Base-by-base conservation (phyloP, 495 filamentous ascomycete species). In the Aspergillus biplanus region DNA sequence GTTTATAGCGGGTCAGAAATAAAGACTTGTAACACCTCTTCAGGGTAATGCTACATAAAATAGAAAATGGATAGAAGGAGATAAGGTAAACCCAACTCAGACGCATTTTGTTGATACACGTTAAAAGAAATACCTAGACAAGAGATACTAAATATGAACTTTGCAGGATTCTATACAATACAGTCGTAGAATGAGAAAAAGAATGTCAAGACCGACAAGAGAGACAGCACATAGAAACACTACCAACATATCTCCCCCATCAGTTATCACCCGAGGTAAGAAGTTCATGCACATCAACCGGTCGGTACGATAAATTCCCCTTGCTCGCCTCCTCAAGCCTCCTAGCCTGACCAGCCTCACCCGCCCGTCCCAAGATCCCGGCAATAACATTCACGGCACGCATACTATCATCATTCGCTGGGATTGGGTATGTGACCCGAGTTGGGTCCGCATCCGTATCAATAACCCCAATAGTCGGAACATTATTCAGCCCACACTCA, bases 351-450 rank as follows among this genome's bases (percentile, higher is more conserved):
- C 95, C 95, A 52, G 85, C 80, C 76, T 96, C 77, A 9, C 92
- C 95, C 6, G 96, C 95, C 5, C 89, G 82, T 5, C 93, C 96
- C 12, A 99, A 81, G 7, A 93, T 86, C 47, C 91, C 91, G 9
- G 90, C 90, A 70, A 99, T 92, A 61, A 98, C 80, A 67, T 87
- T 83, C 16, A 92, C 82, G 63, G 88, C 86, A 18, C 93, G 88
- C 66, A 97, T 68, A 86, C 92, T 96, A 76, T 99, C 95, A 70
- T 99, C 95, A 71, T 99, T 99, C 18, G 92, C 90, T 6, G 95
- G 95, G 66, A 99, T 97, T 4, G 92, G 91, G 75, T 99, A 99
- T 7, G 95, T 99, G 34, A 98, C 92, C 82, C 91, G 92, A 1
- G 91, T 92, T 5, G 95, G 92, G 77, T 99, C 87, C 6, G 90